Evolutionary conservation across 2,329 filamentous ascomycete genomes (phyloP), one percentile per base, ranked within the genome.

Genomic region (Mycocentrospora acerina): DNA sequence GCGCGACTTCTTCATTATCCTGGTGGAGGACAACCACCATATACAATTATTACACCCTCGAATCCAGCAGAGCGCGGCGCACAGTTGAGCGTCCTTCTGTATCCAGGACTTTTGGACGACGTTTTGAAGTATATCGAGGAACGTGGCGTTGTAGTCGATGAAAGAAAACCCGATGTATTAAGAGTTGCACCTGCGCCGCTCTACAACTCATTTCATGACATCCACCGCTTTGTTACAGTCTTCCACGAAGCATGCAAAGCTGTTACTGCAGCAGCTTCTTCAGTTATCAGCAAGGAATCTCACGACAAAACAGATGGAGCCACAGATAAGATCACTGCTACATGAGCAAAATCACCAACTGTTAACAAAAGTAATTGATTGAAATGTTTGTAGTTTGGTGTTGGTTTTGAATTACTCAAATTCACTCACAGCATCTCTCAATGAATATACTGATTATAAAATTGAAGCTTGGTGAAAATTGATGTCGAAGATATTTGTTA

Each of bases 111-210:
- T 35, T 68, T 95, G 38, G 87, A 91, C n/a, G 61, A 61, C 6
- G 80, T 94, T 2, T 76, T 81, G 42, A 70, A 73, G 29, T 75
- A 75, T 18, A 64, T 95, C 18, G 80, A 87, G 52, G 75, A 79
- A 10, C 77, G 79, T 2, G 86, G 85, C 1, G 82, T 93, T 2
- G 78, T 94, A 1, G 82, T 87, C 25, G 90, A 95, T 61, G 86
- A 93, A 75, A 75, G 90, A 42, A 88, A 87, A 64, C 90, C 90
- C 1, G 83, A 90, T 60, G 90, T 95, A 12, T 83, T 95, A 34
- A 75, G 90, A 2, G 82, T 94, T 1, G 88, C 90, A 2, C 90
- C 90, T 1, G 85, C 86, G 28, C 89, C 90, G 7, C 65, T 95
- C 51, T 95, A 95, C 68, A 91, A 91, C 57, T 81, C 79, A 0